Percentiles rank a stretch among this genome's conserved stretches.
Evolutionary conservation across 306 rosid genomes (phyloP).

Genomic region (Astragalus glycyphyllos): DNA sequence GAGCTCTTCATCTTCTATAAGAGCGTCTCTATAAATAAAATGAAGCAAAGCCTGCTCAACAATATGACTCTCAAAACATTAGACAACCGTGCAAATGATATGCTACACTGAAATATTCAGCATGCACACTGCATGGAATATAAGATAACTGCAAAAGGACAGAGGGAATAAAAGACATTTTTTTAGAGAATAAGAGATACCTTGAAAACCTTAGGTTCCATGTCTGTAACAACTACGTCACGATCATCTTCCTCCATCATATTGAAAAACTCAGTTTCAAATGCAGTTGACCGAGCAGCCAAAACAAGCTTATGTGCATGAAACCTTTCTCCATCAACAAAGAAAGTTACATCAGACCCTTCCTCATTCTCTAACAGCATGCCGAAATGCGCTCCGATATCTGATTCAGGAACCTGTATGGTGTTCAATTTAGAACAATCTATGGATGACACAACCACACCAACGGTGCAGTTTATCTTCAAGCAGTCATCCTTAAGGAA

Average conservation of each 20-base stretch:
- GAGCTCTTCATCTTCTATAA: constrained; percentile 81
- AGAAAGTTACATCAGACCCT: no score
- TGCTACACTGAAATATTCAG: constrained; percentile 11
- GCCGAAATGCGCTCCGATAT: no score
- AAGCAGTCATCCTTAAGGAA: no score
- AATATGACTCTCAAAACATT: constrained; percentile 44
- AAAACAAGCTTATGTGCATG: no score
- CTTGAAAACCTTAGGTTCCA: constrained; percentile 96
- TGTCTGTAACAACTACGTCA: constrained; percentile 67
- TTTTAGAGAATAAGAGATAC: constrained; percentile 47
- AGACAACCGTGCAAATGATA: constrained; percentile 36
- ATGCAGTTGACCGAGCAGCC: no score
- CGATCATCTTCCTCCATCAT: constrained; percentile 62
- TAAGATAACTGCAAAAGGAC: constrained; percentile 8
- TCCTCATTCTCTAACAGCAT: no score
- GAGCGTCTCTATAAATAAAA: constrained; percentile 83
- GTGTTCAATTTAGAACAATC: no score
- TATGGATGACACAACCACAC: no score
- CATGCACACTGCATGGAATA: constrained; percentile 16
- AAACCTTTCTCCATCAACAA: no score
- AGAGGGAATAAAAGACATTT: not conserved
- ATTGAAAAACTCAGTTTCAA: constrained; percentile 68
- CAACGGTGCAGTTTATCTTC: no score
- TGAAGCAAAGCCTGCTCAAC: constrained; percentile 89
- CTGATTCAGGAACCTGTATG: no score